A percentile compares a stretch with the other conserved stretches of the same genome.
These are phyloP conservation scores for Cyberlindnera petersonii DNA, from an alignment of 805 yeast species.

Conservation along the genomic window DNA sequence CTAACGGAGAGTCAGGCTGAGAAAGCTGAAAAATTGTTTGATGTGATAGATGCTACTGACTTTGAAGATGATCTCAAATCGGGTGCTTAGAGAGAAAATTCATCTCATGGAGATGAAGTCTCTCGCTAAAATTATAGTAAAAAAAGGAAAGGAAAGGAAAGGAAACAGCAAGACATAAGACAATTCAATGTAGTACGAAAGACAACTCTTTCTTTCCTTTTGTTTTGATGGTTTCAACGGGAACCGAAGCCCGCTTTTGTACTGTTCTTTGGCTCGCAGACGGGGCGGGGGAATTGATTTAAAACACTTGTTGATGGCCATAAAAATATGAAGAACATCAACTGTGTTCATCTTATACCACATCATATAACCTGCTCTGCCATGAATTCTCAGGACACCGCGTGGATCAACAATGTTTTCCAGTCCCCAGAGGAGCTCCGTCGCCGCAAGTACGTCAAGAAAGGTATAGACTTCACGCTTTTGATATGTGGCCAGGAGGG, in stretches of 20 bases:
- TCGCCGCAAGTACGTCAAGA: slow-evolving; percentile 58
- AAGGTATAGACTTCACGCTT: slow-evolving; percentile 59
- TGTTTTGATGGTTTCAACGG: no score
- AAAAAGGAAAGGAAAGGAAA: no score
- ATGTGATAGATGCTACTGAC: neutral
- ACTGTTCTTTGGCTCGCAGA: no score
- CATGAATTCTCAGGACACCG: neutral
- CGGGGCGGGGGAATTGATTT: no score
- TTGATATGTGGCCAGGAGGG: slow-evolving; percentile 73
- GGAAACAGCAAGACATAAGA: no score
- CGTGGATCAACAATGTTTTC: slow-evolving; percentile 4
- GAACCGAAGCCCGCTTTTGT: slow-evolving; percentile 5
- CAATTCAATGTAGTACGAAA: no score
- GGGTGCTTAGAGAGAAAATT: no score
- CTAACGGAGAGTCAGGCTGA: neutral
- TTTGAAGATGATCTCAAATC: no score
- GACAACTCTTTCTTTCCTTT: no score
- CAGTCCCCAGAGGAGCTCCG: slow-evolving; percentile 40
- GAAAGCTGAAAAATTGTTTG: neutral
- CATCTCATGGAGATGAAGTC: no score
- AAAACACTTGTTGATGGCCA: no score
- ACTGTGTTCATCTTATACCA: neutral
- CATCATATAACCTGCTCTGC: neutral
- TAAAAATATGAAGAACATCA: neutral
- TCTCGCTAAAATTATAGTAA: no score